Base-by-base conservation (phyloP, 768 basidiomycete genomes). In the Botryobasidium botryosum region DNA sequence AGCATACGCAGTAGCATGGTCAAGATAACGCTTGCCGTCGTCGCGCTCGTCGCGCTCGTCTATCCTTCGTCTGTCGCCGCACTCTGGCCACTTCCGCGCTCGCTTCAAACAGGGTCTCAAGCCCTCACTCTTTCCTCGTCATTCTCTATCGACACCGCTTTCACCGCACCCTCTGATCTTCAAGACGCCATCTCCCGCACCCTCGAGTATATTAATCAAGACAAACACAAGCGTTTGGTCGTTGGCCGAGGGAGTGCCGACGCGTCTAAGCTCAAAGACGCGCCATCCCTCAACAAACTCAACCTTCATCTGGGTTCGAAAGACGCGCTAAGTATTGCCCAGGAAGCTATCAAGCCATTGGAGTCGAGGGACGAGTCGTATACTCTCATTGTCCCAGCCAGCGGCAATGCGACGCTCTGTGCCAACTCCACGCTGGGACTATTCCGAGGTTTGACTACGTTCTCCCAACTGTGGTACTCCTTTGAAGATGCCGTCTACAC, bases 391-490 rank as follows among this genome's bases (percentile, higher is more conserved):
- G 60, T 84, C 13, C 75, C 77, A 1, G 51, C 56, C 17, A 65
- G 72, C 51, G n/a, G n/a, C n/a, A 61, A 63, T 0, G 79, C 76
- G 10, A 64, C 56, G 0, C 57, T 85, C 36, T 63, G 57, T 0
- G 77, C 80, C 6, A 74, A 71, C 50, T 72, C 76, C 18, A 44
- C 46, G 8, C 51, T 46, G 36, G 82, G 82, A 0, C 58, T 84
- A 18, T 68, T 75, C 45, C 63, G 82, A 44, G 84, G 82, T 2
- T 58, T 86, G 48, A 76, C 77, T n/a, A 85, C 80, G 0, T 86
- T 87, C 57, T 63, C 65, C 25, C 77, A 79, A 55, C 61, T 84
- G 28, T 79, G 75, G 66, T 83, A 79, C 53, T 29, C 31, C 13
- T 44, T 48, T 27, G 47, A 31, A 39, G 48, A 35, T 61, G 69